Evolutionary conservation across 805 yeast species (phyloP).

Genomic region (Starmerella bombicola): DNA sequence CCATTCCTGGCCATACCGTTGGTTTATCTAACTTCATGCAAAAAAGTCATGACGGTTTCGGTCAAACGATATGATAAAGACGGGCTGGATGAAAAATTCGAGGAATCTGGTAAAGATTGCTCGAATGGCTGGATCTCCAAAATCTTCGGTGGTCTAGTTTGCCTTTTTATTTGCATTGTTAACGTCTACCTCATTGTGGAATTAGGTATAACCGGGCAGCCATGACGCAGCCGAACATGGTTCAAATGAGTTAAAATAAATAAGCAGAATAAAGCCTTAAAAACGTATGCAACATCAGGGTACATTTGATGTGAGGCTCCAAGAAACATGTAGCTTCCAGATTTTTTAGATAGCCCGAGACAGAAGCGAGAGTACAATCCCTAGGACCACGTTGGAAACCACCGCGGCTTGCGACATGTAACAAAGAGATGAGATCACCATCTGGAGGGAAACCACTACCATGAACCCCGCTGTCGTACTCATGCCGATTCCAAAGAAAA

Average conservation of each 20-base stretch:
- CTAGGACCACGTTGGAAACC: constrained; percentile 46
- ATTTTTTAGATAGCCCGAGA: constrained; percentile 12
- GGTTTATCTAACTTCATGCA: constrained; percentile 64
- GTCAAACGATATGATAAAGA: constrained; percentile 13
- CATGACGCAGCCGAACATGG: background rate
- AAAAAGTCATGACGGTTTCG: constrained; percentile 46
- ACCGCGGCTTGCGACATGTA: constrained; percentile 56
- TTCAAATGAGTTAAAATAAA: background rate
- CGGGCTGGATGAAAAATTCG: constrained; percentile 2
- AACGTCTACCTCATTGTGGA: constrained; percentile 52
- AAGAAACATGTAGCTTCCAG: too few relatives aligned
- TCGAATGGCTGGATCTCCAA: constrained; percentile 51
- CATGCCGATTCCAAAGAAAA: constrained; percentile 49
- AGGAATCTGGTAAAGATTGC: constrained; percentile 21
- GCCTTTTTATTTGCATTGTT: constrained; percentile 60
- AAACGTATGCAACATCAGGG: too few relatives aligned
- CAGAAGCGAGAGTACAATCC: constrained; percentile 31
- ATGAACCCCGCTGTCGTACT: constrained; percentile 75
- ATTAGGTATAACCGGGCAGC: constrained; percentile 28
- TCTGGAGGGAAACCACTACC: constrained; percentile 66
- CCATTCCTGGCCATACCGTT: constrained; percentile 81
- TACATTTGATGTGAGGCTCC: too few relatives aligned
- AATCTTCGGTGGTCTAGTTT: constrained; percentile 40
- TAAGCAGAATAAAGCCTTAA: background rate
- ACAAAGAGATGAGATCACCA: constrained; percentile 71